These are phyloP conservation scores for Fusarium penzigii DNA, from an alignment of 2,329 filamentous ascomycete species.

Conservation along the genomic window DNA sequence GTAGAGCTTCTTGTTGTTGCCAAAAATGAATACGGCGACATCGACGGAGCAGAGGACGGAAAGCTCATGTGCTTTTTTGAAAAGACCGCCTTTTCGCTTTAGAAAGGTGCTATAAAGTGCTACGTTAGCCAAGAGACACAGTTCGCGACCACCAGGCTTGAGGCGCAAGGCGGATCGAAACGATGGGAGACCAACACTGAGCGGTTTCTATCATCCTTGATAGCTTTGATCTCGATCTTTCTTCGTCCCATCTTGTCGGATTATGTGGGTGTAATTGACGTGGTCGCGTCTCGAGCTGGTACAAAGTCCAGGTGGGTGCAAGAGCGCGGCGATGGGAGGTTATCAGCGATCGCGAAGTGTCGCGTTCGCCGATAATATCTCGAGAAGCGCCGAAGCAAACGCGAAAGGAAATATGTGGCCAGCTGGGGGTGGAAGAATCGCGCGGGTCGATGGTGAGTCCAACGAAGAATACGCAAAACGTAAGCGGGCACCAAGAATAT, in stretches of 20 bases:
- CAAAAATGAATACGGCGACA: constrained; percentile 97
- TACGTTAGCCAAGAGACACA: constrained; percentile 19
- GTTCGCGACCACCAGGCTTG: neutral
- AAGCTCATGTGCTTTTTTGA: constrained; percentile 99
- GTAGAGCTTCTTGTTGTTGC: constrained; percentile 98
- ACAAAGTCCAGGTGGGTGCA: constrained; percentile 14
- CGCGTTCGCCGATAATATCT: neutral
- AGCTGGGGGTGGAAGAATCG: constrained; percentile 4
- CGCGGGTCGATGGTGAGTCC: neutral
- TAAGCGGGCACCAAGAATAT: neutral
- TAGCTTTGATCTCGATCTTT: constrained; percentile 99
- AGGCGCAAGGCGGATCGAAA: neutral
- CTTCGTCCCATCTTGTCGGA: constrained; percentile 76
- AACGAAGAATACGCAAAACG: neutral
- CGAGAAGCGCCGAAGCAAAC: constrained; percentile 10
- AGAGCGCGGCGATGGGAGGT: constrained; percentile 13
- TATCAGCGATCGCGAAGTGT: neutral
- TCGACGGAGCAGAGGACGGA: constrained; percentile 98
- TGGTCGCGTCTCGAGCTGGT: constrained; percentile 26
- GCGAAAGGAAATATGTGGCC: constrained; percentile 5
- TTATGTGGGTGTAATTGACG: constrained; percentile 14
- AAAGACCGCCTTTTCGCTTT: constrained; percentile 96
- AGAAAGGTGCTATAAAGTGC: constrained; percentile 75
- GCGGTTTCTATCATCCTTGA: constrained; percentile 97
- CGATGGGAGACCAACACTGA: constrained; percentile 75